A percentile compares a stretch with the other conserved stretches of the same genome.
Conservation (phyloP, 2,329 filamentous ascomycete genomes). For the Macrophomina pseudophaseolina region DNA sequence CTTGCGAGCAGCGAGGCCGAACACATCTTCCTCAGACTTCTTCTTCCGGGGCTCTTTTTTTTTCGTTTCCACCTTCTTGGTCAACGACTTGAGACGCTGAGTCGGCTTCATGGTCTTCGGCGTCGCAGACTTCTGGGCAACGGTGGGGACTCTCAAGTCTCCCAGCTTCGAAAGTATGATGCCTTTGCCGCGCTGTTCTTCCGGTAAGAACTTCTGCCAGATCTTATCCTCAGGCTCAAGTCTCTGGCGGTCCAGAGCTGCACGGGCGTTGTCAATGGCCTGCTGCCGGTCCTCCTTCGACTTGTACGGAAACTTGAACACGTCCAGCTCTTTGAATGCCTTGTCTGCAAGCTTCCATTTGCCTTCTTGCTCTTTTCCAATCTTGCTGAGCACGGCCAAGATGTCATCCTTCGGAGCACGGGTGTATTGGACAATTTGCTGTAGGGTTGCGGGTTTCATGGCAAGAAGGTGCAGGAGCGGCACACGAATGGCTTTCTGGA, state of each 20-base stretch:
- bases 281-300: constrained; percentile 60
- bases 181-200: constrained; percentile 66
- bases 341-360: constrained; percentile 56
- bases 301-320: constrained; percentile 65
- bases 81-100: constrained; percentile 35
- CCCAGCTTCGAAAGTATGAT: constrained; percentile 64
- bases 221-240: constrained; percentile 64
- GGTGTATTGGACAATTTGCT: constrained; percentile 54
- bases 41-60: constrained; percentile 54
- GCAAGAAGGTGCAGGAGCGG: constrained; percentile 61
- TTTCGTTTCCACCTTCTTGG: constrained; percentile 53
- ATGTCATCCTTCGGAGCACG: constrained; percentile 56
- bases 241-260: constrained; percentile 66
- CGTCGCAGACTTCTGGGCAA: constrained; percentile 29
- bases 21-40: constrained; percentile 51
- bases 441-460: constrained; percentile 52
- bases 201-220: constrained; percentile 67
- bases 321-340: constrained; percentile 65
- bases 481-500: constrained; percentile 48
- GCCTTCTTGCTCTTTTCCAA: constrained; percentile 11
- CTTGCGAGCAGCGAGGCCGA: constrained; percentile 42
- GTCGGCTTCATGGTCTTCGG: constrained; percentile 11
- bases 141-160: constrained; percentile 46
- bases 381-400: constrained; percentile 44
- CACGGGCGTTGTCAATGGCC: constrained; percentile 67